These are phyloP conservation scores for Leccinum boreale DNA, from an alignment of 768 basidiomycete species.

Conservation along the genomic window DNA sequence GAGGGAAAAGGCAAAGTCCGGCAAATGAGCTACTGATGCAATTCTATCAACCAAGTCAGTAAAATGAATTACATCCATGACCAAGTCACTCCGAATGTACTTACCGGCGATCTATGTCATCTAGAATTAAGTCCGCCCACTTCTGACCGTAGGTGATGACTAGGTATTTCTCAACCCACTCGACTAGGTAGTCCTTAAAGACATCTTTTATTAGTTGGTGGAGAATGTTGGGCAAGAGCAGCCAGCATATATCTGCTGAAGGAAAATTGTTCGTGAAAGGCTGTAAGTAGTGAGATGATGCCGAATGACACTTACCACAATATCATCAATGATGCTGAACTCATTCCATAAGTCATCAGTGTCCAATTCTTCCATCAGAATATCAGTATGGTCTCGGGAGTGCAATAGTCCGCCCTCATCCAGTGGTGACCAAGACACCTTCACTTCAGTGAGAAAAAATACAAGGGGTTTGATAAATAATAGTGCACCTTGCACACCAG, in stretches of 20 bases:
- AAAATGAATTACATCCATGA: not conserved
- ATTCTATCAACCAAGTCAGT: not conserved
- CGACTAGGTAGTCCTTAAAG: not conserved
- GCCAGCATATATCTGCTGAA: not conserved
- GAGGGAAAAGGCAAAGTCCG: not conserved
- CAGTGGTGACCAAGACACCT: not conserved
- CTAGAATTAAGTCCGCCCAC: not conserved
- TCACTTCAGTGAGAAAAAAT: not conserved
- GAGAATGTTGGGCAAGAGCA: not conserved
- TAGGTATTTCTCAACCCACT: not conserved
- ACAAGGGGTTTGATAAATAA: not conserved
- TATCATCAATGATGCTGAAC: not conserved
- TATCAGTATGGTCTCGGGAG: not conserved
- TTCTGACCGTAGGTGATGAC: not conserved
- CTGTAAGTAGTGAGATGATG: not conserved
- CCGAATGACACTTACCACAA: not conserved
- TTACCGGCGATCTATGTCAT: not conserved
- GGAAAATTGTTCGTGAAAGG: not conserved
- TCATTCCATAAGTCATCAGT: not conserved
- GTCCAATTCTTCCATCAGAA: not conserved
- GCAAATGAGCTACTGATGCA: not conserved
- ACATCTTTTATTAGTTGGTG: not conserved
- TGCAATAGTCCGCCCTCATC: not conserved
- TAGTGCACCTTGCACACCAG: not conserved
- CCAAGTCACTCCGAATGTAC: not conserved